Conservation (phyloP, 805 yeast genomes). For the Metahyphopichia silvanorum region DNA sequence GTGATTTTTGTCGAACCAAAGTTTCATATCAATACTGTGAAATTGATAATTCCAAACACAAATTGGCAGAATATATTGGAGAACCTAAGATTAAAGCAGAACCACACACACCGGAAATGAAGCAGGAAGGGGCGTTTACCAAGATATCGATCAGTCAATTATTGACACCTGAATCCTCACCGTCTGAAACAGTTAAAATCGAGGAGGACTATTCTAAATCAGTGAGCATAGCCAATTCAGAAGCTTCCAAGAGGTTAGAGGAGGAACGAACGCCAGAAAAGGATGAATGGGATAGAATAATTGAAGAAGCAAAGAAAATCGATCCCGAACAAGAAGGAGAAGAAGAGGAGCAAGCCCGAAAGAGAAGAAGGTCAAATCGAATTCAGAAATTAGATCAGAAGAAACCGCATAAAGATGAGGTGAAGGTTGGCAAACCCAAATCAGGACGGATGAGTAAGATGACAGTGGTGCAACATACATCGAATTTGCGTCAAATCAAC, state of each 20-base stretch:
- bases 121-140: slow-evolving; percentile 1
- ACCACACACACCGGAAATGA: slow-evolving; percentile 2
- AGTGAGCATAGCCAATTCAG: slow-evolving; percentile 2
- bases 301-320: slow-evolving; percentile 13
- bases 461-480: slow-evolving; percentile 16
- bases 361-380: no score
- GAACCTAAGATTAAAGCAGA: slow-evolving; percentile 2
- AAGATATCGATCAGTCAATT: slow-evolving; percentile 20
- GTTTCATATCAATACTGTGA: slow-evolving; percentile 48
- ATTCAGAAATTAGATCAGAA: no score
- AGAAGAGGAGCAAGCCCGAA: slow-evolving; percentile 4
- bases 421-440: slow-evolving; percentile 3
- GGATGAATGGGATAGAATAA: slow-evolving; percentile 15
- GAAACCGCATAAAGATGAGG: background rate
- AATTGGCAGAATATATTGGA: slow-evolving; percentile 5
- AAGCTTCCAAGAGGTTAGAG: slow-evolving; percentile 5
- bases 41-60: slow-evolving; percentile 19
- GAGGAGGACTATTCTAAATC: background rate
- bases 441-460: slow-evolving; percentile 12
- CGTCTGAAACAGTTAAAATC: slow-evolving; percentile 13
- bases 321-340: slow-evolving; percentile 8
- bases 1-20: slow-evolving; percentile 48
- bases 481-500: slow-evolving; percentile 23
- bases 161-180: slow-evolving; percentile 38
- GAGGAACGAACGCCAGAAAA: slow-evolving; percentile 4